These are phyloP conservation scores for Strobilomyces echinocephalus DNA, from an alignment of 768 basidiomycete species.

Conservation along the genomic window DNA sequence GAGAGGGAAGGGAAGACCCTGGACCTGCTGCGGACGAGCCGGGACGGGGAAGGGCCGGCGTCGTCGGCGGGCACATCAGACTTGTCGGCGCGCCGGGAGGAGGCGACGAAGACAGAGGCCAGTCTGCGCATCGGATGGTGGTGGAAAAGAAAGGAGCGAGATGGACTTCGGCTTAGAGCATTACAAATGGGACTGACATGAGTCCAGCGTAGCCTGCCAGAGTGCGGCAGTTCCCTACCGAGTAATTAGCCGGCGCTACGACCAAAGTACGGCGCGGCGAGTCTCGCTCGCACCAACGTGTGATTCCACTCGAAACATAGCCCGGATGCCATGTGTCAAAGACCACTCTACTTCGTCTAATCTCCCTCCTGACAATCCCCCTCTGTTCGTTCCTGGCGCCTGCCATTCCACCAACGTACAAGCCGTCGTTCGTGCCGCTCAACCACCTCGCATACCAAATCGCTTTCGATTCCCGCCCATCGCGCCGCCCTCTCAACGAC, in stretches of 20 bases:
- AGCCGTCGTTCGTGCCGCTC: constrained; percentile 66
- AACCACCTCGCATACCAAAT: constrained; percentile 51
- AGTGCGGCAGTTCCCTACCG: constrained; percentile 17
- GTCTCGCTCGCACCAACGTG: constrained; percentile 15
- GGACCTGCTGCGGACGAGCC: constrained; percentile 22
- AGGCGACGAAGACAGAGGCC: constrained; percentile 51
- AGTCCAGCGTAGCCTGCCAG: constrained; percentile 1
- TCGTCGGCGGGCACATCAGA: constrained; percentile 19
- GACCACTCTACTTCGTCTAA: constrained; percentile 6
- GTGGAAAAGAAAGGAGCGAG: constrained; percentile 20
- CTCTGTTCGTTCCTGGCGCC: constrained; percentile 17
- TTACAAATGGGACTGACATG: constrained; percentile 34
- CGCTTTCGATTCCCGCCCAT: constrained; percentile 52
- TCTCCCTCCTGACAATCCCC: constrained; percentile 1
- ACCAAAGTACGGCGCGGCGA: constrained; percentile 2
- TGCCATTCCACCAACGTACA: constrained; percentile 42
- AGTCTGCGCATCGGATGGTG: constrained; percentile 56
- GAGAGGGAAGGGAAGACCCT: constrained; percentile 26
- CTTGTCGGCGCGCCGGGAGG: constrained; percentile 33
- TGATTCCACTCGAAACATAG: neutral
- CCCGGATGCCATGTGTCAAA: neutral
- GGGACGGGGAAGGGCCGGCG: neutral
- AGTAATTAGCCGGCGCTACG: constrained; percentile 13
- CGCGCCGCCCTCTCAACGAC: constrained; percentile 49
- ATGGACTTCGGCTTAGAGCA: constrained; percentile 24